Conservation (phyloP, 1,284 basidiomycete genomes). For the Takashimella koratensis region DNA sequence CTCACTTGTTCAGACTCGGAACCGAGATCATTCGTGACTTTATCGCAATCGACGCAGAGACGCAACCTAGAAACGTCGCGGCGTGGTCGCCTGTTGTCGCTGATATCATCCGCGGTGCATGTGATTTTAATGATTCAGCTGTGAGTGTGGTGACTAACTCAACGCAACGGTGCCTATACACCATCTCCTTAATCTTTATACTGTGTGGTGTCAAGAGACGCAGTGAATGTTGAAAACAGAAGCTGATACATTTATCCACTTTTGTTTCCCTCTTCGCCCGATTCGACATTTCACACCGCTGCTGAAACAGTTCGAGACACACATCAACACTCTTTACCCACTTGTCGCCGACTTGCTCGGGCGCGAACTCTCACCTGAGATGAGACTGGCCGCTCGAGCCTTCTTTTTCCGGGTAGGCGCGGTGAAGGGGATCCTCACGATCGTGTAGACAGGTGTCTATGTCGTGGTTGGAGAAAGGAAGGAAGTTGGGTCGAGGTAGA, state of each 20-base stretch:
- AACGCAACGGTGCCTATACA: no score
- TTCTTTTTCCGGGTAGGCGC: slow-evolving; percentile 59
- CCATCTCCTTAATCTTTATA: not conserved
- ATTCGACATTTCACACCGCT: no score
- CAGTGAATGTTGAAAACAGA: no score
- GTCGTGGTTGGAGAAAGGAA: no score
- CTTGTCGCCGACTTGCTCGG: slow-evolving; percentile 74
- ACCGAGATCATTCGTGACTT: slow-evolving; percentile 88
- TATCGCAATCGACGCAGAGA: slow-evolving; percentile 82
- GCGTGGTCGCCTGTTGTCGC: slow-evolving; percentile 98
- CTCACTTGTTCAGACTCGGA: slow-evolving; percentile 70
- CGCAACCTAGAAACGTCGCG: slow-evolving; percentile 89
- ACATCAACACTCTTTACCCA: slow-evolving; percentile 82
- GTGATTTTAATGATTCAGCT: slow-evolving; percentile 79
- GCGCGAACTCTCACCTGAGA: slow-evolving; percentile 73
- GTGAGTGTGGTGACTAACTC: slow-evolving; percentile 59
- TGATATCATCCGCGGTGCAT: slow-evolving; percentile 87
- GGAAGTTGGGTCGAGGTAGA: no score
- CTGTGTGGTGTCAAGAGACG: no score
- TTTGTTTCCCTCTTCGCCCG: no score
- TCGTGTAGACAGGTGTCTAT: no score
- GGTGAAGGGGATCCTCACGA: slow-evolving; percentile 22
- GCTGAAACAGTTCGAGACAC: slow-evolving; percentile 65
- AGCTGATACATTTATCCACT: no score
- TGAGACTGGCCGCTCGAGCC: slow-evolving; percentile 68